Conservation (phyloP, 2,329 filamentous ascomycete species). For the Orbilia ellipsospora region DNA sequence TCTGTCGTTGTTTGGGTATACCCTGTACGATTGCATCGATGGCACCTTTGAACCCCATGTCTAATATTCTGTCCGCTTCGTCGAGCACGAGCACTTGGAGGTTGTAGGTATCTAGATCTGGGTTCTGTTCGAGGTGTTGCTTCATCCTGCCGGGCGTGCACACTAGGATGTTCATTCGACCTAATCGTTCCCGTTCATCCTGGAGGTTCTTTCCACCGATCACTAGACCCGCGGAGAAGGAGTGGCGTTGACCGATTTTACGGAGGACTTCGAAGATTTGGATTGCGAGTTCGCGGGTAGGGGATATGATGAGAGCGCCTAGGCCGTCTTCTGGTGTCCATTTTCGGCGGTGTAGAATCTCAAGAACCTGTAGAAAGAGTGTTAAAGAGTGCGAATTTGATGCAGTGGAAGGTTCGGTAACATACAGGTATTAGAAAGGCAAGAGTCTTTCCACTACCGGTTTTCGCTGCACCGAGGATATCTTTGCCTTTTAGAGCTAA, state of each 20-base stretch:
- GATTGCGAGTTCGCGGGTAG: constrained; percentile 92
- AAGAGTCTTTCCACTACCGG: constrained; percentile 92
- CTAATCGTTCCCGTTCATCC: constrained; percentile 85
- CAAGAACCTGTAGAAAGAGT: constrained; percentile 69
- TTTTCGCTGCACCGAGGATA: constrained; percentile 93
- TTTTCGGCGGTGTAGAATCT: constrained; percentile 87
- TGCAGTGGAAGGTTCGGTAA: not conserved
- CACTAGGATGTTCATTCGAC: constrained; percentile 95
- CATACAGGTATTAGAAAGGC: constrained; percentile 83
- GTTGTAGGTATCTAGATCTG: constrained; percentile 87
- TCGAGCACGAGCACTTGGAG: constrained; percentile 93
- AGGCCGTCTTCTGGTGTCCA: constrained; percentile 93
- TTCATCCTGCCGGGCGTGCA: constrained; percentile 95
- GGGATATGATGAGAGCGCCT: constrained; percentile 90
- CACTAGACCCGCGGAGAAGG: constrained; percentile 89
- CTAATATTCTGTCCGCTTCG: constrained; percentile 95
- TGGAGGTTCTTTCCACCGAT: constrained; percentile 92
- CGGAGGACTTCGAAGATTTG: constrained; percentile 96
- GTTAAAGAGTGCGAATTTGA: not conserved
- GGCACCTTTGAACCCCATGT: constrained; percentile 92
- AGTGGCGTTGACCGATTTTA: constrained; percentile 87
- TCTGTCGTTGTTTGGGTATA: constrained; percentile 85
- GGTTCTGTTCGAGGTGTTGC: constrained; percentile 94
- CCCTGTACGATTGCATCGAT: constrained; percentile 95
- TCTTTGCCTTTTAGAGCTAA: constrained; percentile 85